Evolutionary conservation across 1,139 yeast species (phyloP), one percentile per base, ranked within the genome.

Genomic region (Kazachstania sp.): DNA sequence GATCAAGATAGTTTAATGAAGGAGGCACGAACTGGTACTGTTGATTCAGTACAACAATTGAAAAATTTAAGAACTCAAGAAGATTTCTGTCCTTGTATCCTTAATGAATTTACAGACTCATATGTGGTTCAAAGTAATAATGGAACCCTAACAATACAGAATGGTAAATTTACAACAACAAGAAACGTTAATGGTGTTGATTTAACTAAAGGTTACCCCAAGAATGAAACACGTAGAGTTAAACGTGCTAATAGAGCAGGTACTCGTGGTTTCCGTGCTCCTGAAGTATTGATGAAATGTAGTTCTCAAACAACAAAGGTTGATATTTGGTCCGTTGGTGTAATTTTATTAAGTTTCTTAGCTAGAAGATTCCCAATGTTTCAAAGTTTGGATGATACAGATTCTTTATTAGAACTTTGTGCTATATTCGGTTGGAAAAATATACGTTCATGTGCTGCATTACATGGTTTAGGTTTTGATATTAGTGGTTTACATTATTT

Each of bases 161-260:
- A 61, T 46, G 65, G 65, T 16, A 60, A 60, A 45, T 54, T 59
- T 11, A 61, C 58, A 12, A 57, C 58, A 45, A 36, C 59, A 29
- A 56, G 58, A 35, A 57, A 53, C 43, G 58, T 60, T 3, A 56
- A 56, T 20, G 64, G 64, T 15, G 55, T 59, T 13, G 67, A 64
- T 50, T 45, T 64, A 32, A 63, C 77, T 41, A 80, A 81, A 41
- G 95, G 94, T 3, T 85, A 83, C 59, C 84, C 88, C 6, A 85
- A 83, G 59, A 83, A 83, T 55, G 95, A 86, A 65, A 79, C 79
- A 49, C 71, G 97, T 52, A 87, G 95, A 1, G 88, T 95, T 1
- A 76, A 95, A 59, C 74, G 98, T 50, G 97, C 97, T 1, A 92
- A 92, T 61, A 79, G 99, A 58, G 98, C 98, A 1, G 99, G 99